phyloP scores from a whole-genome alignment of 169 alveolate genomes.

The Pseudocohnilembus persalinus region DNA sequence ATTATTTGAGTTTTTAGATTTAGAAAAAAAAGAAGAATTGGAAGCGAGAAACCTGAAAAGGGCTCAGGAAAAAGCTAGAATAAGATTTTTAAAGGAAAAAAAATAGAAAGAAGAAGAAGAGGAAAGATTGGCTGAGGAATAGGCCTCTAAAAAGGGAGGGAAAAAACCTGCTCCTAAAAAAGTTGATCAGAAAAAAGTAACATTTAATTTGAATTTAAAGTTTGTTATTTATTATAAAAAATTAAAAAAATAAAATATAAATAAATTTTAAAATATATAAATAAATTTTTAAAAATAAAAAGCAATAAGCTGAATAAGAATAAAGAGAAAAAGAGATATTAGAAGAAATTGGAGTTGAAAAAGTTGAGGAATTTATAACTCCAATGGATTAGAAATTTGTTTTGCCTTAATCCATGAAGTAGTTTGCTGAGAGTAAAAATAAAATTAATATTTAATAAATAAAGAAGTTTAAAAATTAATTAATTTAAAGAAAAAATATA shows the following conservation, averaged over 20 bases:
- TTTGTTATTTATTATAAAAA: no score
- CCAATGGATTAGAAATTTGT: constrained; percentile 4
- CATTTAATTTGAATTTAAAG: neutral
- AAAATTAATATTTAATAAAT: neutral
- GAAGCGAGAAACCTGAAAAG: constrained; percentile 43
- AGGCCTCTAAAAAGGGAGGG: constrained; percentile 33
- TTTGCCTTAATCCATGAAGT: constrained; percentile 1
- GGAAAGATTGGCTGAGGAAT: constrained; percentile 46
- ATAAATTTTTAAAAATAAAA: no score
- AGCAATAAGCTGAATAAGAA: constrained; percentile 21
- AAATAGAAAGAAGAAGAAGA: constrained; percentile 64
- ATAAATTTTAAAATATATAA: no score
- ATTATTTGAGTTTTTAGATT: constrained; percentile 44
- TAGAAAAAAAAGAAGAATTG: constrained; percentile 45
- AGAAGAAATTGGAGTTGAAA: constrained; percentile 20
- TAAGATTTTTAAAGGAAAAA: constrained; percentile 56
- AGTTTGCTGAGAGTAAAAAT: constrained; percentile 6
- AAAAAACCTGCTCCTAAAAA: constrained; percentile 41
- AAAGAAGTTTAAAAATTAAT: neutral
- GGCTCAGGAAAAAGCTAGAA: constrained; percentile 54
- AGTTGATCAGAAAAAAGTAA: constrained; percentile 26
- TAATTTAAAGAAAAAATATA: neutral
- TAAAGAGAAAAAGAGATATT: neutral
- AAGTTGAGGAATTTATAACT: constrained; percentile 3
- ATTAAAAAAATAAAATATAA: no score